phyloP scores from a whole-genome alignment of 352 stramenopile genomes.

The Globisporangium rhizosaccharum region DNA sequence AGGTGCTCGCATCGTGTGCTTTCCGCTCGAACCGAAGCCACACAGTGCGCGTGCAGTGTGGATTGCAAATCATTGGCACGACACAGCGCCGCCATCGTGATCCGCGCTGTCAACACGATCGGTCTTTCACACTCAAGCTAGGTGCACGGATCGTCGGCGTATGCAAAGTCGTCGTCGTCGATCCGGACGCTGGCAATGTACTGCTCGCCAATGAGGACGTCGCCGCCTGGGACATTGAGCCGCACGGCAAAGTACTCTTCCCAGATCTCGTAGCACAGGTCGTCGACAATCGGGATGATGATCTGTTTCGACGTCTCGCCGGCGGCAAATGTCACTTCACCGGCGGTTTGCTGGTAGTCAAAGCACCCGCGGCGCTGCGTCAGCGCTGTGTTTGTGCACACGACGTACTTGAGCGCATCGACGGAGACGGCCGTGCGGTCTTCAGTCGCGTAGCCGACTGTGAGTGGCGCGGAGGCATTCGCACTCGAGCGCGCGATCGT shows the following conservation, averaged over 20 bases:
- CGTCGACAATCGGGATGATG: conserved; percentile 91
- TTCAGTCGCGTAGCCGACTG: conserved; percentile 69
- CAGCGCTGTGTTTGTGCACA: conserved; percentile 50
- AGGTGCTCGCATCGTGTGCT: conserved; percentile 61
- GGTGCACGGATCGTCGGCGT: conserved; percentile 34
- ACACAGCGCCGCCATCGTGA: background rate
- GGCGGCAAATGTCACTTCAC: conserved; percentile 86
- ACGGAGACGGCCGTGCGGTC: conserved; percentile 58
- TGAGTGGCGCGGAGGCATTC: conserved; percentile 48
- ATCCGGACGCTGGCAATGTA: conserved; percentile 89
- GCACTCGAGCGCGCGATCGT: conserved; percentile 34
- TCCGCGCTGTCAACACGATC: background rate
- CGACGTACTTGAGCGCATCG: conserved; percentile 48
- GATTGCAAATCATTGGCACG: conserved; percentile 40
- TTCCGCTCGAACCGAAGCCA: conserved; percentile 75
- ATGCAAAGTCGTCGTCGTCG: conserved; percentile 90
- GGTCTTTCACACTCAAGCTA: background rate
- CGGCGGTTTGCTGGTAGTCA: conserved; percentile 73
- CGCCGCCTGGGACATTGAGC: conserved; percentile 88
- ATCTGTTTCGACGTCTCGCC: conserved; percentile 86
- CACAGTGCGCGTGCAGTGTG: conserved; percentile 43
- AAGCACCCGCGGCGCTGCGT: conserved; percentile 55
- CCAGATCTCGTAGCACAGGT: conserved; percentile 86
- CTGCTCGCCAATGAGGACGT: conserved; percentile 84
- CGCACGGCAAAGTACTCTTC: conserved; percentile 90